A percentile compares a stretch with the other conserved stretches of the same genome.
Evolutionary conservation across 495 filamentous ascomycete species (phyloP).

Genomic region (Cairneyella variabilis): DNA sequence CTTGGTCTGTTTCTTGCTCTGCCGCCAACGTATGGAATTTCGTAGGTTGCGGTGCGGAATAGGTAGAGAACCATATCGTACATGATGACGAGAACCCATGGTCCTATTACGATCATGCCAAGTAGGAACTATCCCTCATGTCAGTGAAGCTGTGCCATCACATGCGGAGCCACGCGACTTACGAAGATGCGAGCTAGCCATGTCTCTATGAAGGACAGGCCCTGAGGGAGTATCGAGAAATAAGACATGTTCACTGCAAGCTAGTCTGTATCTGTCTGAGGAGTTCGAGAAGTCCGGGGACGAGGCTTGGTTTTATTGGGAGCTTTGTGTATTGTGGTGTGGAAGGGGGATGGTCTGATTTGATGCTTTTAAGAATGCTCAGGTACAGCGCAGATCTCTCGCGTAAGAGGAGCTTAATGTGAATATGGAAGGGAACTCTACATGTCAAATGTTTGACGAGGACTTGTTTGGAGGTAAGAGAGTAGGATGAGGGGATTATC

Average conservation of each 20-base stretch:
- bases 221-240: conserved; percentile 60
- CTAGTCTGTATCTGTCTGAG: background rate
- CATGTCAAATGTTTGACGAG: no score
- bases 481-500: no score
- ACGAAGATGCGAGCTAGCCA: conserved; percentile 66
- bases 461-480: no score
- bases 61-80: conserved; percentile 67
- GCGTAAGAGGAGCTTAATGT: background rate
- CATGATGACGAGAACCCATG: conserved; percentile 61
- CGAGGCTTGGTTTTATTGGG: background rate
- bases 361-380: background rate
- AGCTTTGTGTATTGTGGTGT: background rate
- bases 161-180: conserved; percentile 26
- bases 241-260: conserved; percentile 47
- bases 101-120: conserved; percentile 58
- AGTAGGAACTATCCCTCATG: conserved; percentile 54
- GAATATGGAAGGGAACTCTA: no score
- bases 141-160: background rate
- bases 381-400: background rate
- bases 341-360: background rate
- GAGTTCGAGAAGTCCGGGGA: conserved; percentile 7
- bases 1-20: conserved; percentile 57
- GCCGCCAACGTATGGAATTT: conserved; percentile 60
- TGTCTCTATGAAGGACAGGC: conserved; percentile 53
- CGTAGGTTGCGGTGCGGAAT: conserved; percentile 53